These are phyloP conservation scores for Sugiyamaella chiloensis DNA, from an alignment of 805 yeast species.

Conservation along the genomic window DNA sequence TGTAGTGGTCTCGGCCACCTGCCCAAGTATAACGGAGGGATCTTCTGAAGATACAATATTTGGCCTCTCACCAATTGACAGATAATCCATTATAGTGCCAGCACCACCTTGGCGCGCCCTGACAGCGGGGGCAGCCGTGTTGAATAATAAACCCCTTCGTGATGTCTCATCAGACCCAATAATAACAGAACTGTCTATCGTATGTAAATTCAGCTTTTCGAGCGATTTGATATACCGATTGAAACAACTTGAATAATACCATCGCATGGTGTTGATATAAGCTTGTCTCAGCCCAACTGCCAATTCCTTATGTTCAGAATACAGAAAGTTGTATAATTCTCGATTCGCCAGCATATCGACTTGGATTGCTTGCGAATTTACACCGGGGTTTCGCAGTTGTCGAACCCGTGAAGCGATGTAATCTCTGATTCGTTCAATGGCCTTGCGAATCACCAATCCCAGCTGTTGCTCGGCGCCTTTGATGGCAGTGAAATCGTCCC, in stretches of 20 bases:
- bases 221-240: constrained; percentile 71
- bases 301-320: constrained; percentile 52
- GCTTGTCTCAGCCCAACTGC: constrained; percentile 76
- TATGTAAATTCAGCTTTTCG: constrained; percentile 55
- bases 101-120: constrained; percentile 7
- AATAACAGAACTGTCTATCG: constrained; percentile 54
- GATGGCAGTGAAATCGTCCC: constrained; percentile 20
- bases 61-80: constrained; percentile 55
- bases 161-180: constrained; percentile 46
- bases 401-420: constrained; percentile 64
- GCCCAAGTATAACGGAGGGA: constrained; percentile 70
- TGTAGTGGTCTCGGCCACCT: constrained; percentile 65
- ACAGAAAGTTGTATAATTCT: constrained; percentile 58
- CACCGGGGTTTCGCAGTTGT: constrained; percentile 57
- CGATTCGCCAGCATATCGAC: constrained; percentile 57
- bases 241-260: constrained; percentile 86
- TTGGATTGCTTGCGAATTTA: constrained; percentile 75
- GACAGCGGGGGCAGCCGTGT: constrained; percentile 1
- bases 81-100: constrained; percentile 44
- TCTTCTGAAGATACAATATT: constrained; percentile 54
- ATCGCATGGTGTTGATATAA: constrained; percentile 80
- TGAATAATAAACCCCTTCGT: constrained; percentile 23
- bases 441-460: constrained; percentile 54
- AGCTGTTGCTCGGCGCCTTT: constrained; percentile 35
- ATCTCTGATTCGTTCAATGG: constrained; percentile 74